phyloP scores from a whole-genome alignment of 768 basidiomycete genomes.

The Leccinum variicolor region DNA sequence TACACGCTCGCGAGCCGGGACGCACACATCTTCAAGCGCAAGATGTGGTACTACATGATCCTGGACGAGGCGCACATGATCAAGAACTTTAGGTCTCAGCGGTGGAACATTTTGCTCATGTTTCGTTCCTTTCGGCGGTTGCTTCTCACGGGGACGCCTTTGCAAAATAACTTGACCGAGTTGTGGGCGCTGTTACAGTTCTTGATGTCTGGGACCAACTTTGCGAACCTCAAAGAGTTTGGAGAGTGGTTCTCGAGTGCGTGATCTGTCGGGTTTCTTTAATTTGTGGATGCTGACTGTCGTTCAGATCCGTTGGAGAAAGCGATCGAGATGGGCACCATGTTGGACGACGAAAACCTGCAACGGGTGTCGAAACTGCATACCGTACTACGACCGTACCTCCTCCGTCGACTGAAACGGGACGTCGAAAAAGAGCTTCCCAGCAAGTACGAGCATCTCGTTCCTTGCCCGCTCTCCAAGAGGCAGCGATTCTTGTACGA shows the following conservation, averaged over 20 bases:
- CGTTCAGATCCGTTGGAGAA: conserved; percentile 85
- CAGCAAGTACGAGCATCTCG: conserved; percentile 88
- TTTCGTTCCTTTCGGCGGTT: conserved; percentile 85
- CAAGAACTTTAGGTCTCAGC: conserved; percentile 93
- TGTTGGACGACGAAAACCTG: conserved; percentile 76
- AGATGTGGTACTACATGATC: conserved; percentile 94
- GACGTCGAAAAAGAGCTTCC: conserved; percentile 96
- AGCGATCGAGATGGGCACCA: conserved; percentile 82
- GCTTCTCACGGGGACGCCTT: conserved; percentile 91
- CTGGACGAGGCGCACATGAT: conserved; percentile 97
- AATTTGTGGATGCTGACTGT: not conserved
- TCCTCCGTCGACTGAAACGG: conserved; percentile 93
- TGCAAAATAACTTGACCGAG: conserved; percentile 96
- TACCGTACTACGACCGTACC: conserved; percentile 91
- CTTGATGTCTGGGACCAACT: conserved; percentile 83
- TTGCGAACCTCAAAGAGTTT: conserved; percentile 92
- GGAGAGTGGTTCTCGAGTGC: conserved; percentile 95
- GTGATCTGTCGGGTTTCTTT: conserved; percentile 27
- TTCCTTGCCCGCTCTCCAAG: conserved; percentile 85
- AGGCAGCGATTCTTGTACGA: conserved; percentile 94
- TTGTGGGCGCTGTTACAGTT: conserved; percentile 96
- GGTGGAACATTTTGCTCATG: conserved; percentile 89
- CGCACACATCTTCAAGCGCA: conserved; percentile 87
- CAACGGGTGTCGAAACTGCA: conserved; percentile 88
- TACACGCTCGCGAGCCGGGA: conserved; percentile 92